Evolutionary conservation across 2,329 filamentous ascomycete species (phyloP).

Genomic region (Mycosphaerella sp.): DNA sequence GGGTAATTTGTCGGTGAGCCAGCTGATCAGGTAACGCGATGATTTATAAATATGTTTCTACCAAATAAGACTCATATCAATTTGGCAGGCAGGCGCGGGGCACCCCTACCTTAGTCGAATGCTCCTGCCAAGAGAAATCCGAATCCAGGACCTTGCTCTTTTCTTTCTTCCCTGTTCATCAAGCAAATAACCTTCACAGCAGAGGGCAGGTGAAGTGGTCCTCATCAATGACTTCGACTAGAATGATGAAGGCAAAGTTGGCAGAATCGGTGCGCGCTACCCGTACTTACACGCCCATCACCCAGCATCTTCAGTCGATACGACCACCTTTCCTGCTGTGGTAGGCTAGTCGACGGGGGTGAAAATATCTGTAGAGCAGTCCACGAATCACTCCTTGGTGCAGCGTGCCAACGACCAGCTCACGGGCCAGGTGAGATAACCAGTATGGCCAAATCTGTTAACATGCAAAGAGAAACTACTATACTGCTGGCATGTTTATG

Average conservation of each 20-base stretch:
- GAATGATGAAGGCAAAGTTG: neutral
- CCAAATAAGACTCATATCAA: neutral
- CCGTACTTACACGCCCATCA: neutral
- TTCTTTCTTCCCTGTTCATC: neutral
- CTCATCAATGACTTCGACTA: neutral
- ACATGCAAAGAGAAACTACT: neutral
- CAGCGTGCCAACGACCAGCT: neutral
- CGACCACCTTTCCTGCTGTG: neutral
- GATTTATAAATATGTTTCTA: neutral
- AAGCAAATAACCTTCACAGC: neutral
- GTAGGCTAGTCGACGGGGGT: neutral
- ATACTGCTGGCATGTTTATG: neutral
- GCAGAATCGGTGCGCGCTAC: neutral
- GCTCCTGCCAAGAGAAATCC: neutral
- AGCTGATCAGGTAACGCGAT: neutral
- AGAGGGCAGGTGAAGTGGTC: neutral
- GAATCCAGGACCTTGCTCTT: neutral
- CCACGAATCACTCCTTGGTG: neutral
- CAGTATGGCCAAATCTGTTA: neutral
- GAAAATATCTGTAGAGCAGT: neutral
- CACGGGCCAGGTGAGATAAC: neutral
- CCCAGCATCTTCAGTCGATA: too few species aligned
- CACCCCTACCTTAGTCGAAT: neutral
- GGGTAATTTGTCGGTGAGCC: neutral
- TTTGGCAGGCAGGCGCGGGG: neutral